Evolutionary conservation across 192 early-diverging fungal genomes (phyloP).

Genomic region (Radiomyces spectabilis): DNA sequence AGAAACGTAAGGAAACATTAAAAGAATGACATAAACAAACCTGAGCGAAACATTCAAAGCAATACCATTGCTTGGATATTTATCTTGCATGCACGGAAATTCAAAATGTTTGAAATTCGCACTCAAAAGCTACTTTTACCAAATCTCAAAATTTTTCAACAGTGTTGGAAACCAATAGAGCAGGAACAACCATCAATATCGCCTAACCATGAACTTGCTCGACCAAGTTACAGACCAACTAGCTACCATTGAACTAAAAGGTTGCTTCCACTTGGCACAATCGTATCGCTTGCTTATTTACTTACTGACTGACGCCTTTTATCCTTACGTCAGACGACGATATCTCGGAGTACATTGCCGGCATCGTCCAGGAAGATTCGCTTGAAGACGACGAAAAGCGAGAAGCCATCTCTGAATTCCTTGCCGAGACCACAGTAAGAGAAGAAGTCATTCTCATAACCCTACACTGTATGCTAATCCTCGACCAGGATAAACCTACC

Average conservation of each 20-base stretch:
- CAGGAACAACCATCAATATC: neutral
- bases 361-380: constrained; percentile 55
- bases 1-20: too few relatives aligned
- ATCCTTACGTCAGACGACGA: constrained; percentile 11
- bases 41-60: too few relatives aligned
- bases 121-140: too few relatives aligned
- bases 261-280: neutral
- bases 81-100: too few relatives aligned
- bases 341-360: constrained; percentile 56
- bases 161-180: too few relatives aligned
- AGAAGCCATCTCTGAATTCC: constrained; percentile 61
- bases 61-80: too few relatives aligned
- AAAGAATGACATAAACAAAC: too few relatives aligned
- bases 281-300: neutral
- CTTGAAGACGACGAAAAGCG: constrained; percentile 57
- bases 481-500: constrained; percentile 34
- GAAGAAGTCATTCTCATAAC: too few relatives aligned
- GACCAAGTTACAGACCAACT: constrained; percentile 18
- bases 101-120: too few relatives aligned
- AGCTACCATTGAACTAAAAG: constrained; percentile 16
- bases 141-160: too few relatives aligned
- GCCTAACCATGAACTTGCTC: constrained; percentile 7
- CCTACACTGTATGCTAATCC: too few relatives aligned
- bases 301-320: neutral
- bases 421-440: constrained; percentile 47